Evolutionary conservation across 768 basidiomycete genomes (phyloP), one percentile per base, ranked within the genome.

Genomic region (Rhodotorula paludigena): DNA sequence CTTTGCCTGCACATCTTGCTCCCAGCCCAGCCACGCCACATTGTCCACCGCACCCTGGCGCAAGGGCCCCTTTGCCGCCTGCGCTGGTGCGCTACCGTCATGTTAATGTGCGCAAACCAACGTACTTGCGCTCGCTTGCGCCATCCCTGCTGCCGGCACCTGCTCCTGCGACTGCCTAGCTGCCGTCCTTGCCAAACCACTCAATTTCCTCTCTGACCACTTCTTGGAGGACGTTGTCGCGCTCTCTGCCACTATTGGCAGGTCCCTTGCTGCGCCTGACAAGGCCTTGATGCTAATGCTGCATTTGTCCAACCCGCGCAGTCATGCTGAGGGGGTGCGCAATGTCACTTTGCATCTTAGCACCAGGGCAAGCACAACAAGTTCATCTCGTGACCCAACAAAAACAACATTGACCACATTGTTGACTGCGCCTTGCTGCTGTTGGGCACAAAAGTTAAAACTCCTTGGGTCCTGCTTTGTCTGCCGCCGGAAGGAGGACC

Each of bases 391-490:
- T 20, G 11, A 20, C 41, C 12, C 75, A n/a, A 65, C 68, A 28
- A 76, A 79, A 48, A 75, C 74, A 1, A 82, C 77, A 2, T 82
- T 78, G 45, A 45, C 57, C 41, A 44, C 57, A 12, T 18, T 32
- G 41, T 45, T 78, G 63, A 70, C 5, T 28, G 79, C 2, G 76
- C 77, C 5, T 53, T 69, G 1, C 35, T 71, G 23, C 81, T 81
- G 0, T 41, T 60, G 1, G 76, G 73, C 3, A 52, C 57, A 9
- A 81, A n/a, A n/a, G n/a, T n/a, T n/a, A n/a, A n/a, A 79, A 20
- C 48, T 79, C 20, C 73, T 83, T 15, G 73, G 77, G 1, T 75
- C 71, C 21, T 76, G 78, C n/a, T 83, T 81, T 81, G 81, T 83
- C 9, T 83, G 79, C 69, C 74, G 71, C 1, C 70, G 77, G 59